A percentile compares a stretch with the other conserved stretches of the same genome.
phyloP scores from a whole-genome alignment of 768 basidiomycete species.

The Phylloporus scabripes region DNA sequence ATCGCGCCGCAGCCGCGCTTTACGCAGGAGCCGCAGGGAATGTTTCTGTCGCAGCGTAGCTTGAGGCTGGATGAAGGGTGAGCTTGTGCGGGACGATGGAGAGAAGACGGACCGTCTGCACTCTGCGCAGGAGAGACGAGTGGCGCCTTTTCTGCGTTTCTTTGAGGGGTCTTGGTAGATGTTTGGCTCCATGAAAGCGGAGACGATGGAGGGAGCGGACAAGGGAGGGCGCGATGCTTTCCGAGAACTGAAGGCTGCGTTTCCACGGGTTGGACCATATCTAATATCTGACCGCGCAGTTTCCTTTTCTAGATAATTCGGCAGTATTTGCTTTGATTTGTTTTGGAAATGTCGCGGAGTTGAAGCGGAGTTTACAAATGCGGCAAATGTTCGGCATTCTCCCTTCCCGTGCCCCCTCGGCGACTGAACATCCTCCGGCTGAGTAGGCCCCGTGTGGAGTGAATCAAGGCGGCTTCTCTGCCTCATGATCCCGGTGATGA shows the following conservation, averaged over 20 bases:
- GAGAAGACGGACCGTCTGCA: conserved; percentile 54
- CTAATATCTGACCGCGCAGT: conserved; percentile 4
- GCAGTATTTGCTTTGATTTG: conserved; percentile 6
- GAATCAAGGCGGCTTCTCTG: no score
- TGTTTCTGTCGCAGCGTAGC: conserved; percentile 58
- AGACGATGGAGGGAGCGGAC: conserved; percentile 3
- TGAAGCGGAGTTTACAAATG: conserved; percentile 9
- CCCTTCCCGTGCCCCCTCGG: neutral
- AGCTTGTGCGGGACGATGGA: neutral
- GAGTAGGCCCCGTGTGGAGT: no score
- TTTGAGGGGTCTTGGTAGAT: conserved; percentile 37
- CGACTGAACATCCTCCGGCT: no score
- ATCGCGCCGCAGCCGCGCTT: conserved; percentile 79
- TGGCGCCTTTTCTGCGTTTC: conserved; percentile 67
- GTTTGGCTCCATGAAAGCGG: conserved; percentile 19
- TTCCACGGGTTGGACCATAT: conserved; percentile 12
- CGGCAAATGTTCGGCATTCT: conserved; percentile 10
- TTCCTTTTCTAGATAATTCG: conserved; percentile 23
- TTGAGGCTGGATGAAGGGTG: conserved; percentile 19
- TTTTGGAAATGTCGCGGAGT: conserved; percentile 20
- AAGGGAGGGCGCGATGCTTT: conserved; percentile 1
- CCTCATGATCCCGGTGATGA: no score
- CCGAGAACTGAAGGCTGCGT: conserved; percentile 3
- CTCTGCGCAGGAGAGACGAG: conserved; percentile 73
- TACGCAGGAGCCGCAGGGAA: conserved; percentile 76